Evolutionary conservation across 306 rosid species (phyloP).

Genomic region (Ochetophila trinervis): DNA sequence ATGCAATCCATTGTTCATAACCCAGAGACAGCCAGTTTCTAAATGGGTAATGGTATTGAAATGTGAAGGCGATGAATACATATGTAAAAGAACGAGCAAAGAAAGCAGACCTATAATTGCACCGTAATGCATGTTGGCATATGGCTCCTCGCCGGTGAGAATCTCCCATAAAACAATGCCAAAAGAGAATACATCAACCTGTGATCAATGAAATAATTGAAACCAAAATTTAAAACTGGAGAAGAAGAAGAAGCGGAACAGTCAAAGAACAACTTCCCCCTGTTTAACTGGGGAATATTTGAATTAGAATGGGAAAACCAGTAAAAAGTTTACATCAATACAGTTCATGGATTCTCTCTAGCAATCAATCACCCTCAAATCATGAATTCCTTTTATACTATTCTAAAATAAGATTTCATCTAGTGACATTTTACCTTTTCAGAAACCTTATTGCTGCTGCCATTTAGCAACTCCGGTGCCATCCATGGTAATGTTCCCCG

Average conservation of each 20-base stretch:
- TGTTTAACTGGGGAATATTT: background rate
- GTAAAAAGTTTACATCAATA: background rate
- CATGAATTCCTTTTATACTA: background rate
- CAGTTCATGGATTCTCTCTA: background rate
- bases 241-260: background rate
- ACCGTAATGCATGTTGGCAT: slow-evolving; percentile 96
- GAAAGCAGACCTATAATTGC: slow-evolving; percentile 69
- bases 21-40: too few relatives aligned
- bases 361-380: background rate
- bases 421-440: slow-evolving; percentile 52
- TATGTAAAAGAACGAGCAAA: too few relatives aligned
- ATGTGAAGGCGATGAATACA: too few relatives aligned
- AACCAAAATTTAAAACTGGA: background rate
- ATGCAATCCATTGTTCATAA: too few relatives aligned
- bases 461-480: slow-evolving; percentile 90
- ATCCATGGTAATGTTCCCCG: slow-evolving; percentile 94
- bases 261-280: background rate
- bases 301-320: background rate
- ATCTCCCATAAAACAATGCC: slow-evolving; percentile 95
- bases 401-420: slow-evolving; percentile 2
- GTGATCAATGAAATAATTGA: slow-evolving; percentile 19
- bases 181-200: slow-evolving; percentile 95
- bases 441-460: slow-evolving; percentile 84
- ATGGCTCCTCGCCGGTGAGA: slow-evolving; percentile 95
- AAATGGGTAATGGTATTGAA: too few relatives aligned